Conservation (phyloP, 371 early-diverging fungal species). For the Rhizopus sp. region DNA sequence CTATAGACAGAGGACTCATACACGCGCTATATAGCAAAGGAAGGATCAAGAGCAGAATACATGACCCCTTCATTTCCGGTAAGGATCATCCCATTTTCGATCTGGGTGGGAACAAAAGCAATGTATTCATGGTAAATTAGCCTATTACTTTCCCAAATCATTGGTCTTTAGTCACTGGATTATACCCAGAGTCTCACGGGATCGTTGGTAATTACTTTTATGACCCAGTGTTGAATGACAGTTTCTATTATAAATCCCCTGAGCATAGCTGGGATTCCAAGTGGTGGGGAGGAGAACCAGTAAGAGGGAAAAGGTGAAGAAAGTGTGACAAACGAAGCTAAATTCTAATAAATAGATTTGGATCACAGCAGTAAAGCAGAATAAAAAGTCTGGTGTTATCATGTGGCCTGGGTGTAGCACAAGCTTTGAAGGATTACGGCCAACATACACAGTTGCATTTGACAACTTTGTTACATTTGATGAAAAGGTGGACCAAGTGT, state of each 20-base stretch:
- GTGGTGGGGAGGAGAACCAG: conserved; percentile 95
- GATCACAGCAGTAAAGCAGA: conserved; percentile 82
- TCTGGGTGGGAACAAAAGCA: too few relatives aligned
- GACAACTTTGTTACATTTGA: conserved; percentile 46
- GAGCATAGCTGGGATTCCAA: conserved; percentile 62
- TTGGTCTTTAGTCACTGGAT: conserved; percentile 89
- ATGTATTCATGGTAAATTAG: conserved; percentile 19
- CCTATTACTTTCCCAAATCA: conserved; percentile 95
- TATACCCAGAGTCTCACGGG: conserved; percentile 91
- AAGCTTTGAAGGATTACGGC: conserved; percentile 42
- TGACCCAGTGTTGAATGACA: conserved; percentile 73
- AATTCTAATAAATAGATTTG: conserved; percentile 66
- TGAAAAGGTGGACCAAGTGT: conserved; percentile 64
- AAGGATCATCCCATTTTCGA: conserved; percentile 9
- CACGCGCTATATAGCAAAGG: conserved; percentile 30
- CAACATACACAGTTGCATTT: conserved; percentile 70
- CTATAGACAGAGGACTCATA: background rate
- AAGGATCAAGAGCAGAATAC: conserved; percentile 60
- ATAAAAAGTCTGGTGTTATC: conserved; percentile 67
- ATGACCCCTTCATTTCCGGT: conserved; percentile 83
- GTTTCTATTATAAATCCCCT: conserved; percentile 79
- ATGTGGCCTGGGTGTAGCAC: conserved; percentile 92
- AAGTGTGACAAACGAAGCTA: background rate
- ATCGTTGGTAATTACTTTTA: conserved; percentile 90
- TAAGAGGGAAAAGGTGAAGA: conserved; percentile 26